phyloP scores from a whole-genome alignment of 805 yeast genomes.

The Barnettozyma wickerhamii region DNA sequence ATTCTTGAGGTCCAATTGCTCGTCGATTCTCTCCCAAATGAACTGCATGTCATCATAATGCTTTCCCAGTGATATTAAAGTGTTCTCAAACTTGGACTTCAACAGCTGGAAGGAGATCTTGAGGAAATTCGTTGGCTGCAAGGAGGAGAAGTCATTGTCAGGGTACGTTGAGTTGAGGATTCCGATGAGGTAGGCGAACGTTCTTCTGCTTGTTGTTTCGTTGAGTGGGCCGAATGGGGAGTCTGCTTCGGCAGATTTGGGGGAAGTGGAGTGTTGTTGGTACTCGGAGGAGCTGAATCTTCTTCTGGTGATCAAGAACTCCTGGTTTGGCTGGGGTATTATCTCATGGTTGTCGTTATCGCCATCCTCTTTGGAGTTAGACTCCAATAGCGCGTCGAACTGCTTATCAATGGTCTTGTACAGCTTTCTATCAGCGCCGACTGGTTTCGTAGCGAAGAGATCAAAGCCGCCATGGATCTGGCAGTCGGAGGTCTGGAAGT shows the following conservation, averaged over 20 bases:
- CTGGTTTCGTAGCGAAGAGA: conserved; percentile 89
- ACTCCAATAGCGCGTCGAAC: conserved; percentile 46
- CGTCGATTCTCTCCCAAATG: conserved; percentile 86
- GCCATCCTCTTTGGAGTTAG: conserved; percentile 12
- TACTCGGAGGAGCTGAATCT: conserved; percentile 28
- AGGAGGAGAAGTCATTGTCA: conserved; percentile 87
- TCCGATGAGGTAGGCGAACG: conserved; percentile 87
- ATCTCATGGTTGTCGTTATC: conserved; percentile 9
- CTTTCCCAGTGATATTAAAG: conserved; percentile 64
- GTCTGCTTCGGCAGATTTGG: conserved; percentile 16
- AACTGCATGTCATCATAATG: conserved; percentile 45
- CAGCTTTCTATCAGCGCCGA: conserved; percentile 83
- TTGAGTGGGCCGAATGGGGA: conserved; percentile 92
- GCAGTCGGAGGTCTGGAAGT: conserved; percentile 71
- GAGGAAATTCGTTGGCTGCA: conserved; percentile 74
- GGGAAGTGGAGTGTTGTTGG: conserved; percentile 6
- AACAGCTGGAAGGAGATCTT: conserved; percentile 46
- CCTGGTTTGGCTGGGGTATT: conserved; percentile 19
- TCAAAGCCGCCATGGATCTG: conserved; percentile 87
- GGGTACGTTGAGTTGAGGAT: conserved; percentile 91
- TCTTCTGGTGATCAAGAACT: conserved; percentile 39
- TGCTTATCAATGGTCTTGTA: conserved; percentile 85
- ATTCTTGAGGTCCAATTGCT: conserved; percentile 61
- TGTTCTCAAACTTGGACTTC: conserved; percentile 68
- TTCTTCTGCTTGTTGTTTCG: conserved; percentile 78